A percentile compares a stretch with the other conserved stretches of the same genome.
Conservation (phyloP, 805 yeast genomes). For the Brettanomyces custersianus region DNA sequence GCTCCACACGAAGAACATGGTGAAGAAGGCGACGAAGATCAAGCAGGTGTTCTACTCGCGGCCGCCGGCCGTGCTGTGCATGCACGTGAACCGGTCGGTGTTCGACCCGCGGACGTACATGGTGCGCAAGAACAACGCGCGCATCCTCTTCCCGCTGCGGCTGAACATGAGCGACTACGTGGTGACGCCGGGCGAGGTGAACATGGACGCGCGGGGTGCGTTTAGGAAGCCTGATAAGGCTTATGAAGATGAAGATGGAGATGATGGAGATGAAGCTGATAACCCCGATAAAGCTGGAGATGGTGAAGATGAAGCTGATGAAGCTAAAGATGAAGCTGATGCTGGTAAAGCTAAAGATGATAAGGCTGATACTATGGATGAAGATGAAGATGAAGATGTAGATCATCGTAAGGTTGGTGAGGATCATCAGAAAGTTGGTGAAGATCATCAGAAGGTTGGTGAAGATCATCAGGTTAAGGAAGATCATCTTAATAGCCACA, state of each 20-base stretch:
- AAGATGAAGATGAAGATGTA: too few species aligned
- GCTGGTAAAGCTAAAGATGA: too few species aligned
- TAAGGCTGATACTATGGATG: too few species aligned
- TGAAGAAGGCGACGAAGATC: conserved; percentile 68
- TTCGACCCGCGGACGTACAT: conserved; percentile 81
- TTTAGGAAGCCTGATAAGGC: conserved; percentile 53
- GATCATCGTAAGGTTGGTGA: too few species aligned
- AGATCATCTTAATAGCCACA: too few species aligned
- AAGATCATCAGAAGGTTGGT: too few species aligned
- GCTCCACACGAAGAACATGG: conserved; percentile 66
- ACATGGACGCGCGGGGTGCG: conserved; percentile 70
- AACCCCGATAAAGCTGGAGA: not conserved
- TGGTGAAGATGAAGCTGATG: conserved; percentile 4
- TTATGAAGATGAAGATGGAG: conserved; percentile 3
- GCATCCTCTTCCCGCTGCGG: conserved; percentile 64
- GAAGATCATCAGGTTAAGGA: too few species aligned
- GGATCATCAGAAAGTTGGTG: too few species aligned
- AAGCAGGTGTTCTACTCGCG: conserved; percentile 74
- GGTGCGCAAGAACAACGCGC: conserved; percentile 76
- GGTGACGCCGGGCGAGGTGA: conserved; percentile 59
- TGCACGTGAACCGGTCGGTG: conserved; percentile 89
- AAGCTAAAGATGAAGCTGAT: too few species aligned
- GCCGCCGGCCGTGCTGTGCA: conserved; percentile 74
- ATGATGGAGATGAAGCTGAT: not conserved
- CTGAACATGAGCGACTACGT: conserved; percentile 63